These are phyloP conservation scores for Suillus cothurnatus DNA, from an alignment of 768 basidiomycete species.

Conservation along the genomic window DNA sequence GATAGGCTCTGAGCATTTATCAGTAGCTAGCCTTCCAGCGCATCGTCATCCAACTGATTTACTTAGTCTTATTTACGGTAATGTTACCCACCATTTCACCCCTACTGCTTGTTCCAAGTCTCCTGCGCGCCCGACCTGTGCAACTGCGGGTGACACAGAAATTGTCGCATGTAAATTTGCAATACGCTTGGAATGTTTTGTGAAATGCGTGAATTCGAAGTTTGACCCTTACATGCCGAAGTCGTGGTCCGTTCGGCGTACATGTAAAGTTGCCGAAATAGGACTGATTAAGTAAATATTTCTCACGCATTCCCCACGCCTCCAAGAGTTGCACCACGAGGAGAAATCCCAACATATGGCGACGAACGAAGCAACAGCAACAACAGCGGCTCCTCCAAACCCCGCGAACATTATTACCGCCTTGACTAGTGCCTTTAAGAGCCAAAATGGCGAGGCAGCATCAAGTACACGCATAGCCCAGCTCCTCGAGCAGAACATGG, in stretches of 20 bases:
- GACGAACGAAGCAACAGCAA: slow-evolving; percentile 30
- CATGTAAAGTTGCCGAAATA: too few species aligned
- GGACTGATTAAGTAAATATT: background rate
- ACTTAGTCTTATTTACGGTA: background rate
- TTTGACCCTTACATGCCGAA: too few species aligned
- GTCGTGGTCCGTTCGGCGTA: too few species aligned
- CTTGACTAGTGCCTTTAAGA: slow-evolving; percentile 64
- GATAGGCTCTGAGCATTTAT: background rate
- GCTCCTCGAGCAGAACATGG: slow-evolving; percentile 69
- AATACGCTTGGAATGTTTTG: background rate
- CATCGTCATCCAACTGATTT: background rate
- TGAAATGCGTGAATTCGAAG: background rate
- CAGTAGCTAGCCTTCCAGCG: background rate
- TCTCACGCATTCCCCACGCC: background rate
- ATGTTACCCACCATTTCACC: too few species aligned
- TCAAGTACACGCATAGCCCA: slow-evolving; percentile 65
- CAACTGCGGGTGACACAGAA: background rate
- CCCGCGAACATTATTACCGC: slow-evolving; percentile 57
- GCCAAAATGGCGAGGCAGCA: slow-evolving; percentile 61
- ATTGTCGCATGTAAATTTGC: background rate
- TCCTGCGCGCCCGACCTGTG: background rate
- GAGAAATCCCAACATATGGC: slow-evolving; percentile 22
- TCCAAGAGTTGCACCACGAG: background rate
- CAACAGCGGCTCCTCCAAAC: slow-evolving; percentile 29
- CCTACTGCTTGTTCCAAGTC: background rate